Base-by-base conservation (phyloP, 345 rosid species). In the Cardamine occulta region DNA sequence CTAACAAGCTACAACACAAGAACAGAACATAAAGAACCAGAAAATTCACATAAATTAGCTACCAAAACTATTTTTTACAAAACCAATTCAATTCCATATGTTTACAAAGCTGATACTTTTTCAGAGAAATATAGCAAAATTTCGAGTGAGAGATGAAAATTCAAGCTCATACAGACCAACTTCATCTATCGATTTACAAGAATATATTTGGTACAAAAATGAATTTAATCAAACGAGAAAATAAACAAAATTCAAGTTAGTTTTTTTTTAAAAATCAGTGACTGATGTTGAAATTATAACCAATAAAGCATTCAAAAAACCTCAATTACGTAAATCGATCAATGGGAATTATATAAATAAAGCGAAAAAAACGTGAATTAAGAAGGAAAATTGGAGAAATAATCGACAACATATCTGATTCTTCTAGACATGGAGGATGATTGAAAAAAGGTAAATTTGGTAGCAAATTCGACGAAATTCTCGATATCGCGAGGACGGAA, bases 341-440 rank as follows among this genome's bases (percentile, higher is more conserved):
- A 55, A 49, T 10, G 44, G 18, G 7, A 66, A 17, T 49, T 24
- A 8, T 21, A 7, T 14, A 40, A 18, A 54, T 8, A 11, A 8
- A 26, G 17, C 14, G 6, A 40, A 21, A 2, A 31, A 34, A 23
- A 4, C 3, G 32, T 2, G 64, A 28, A 23, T 4, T 14, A 28
- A 5, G 39, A 17, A 40, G 3, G 5, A 42, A 54, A 24, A 2
- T 15, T 15, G 37, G 12, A 29, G 34, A 35, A 37, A 18, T 5
- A 7, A 63, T 56, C 63, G 24, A 53, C 44, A 63, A 53, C 44
- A 63, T 4, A 73, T 52, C 15, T 28, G 69, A 39, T 47, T n/a
- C 55, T 37, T 29, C 18, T 7, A 57, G 21, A 17, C 7, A 29
- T 47, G 40, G 13, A 32, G 7, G 17, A 1, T 17, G 18, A 26